These are phyloP conservation scores for Platanthera guangdongensis DNA, from an alignment of 106 monocot species.

Conservation along the genomic window DNA sequence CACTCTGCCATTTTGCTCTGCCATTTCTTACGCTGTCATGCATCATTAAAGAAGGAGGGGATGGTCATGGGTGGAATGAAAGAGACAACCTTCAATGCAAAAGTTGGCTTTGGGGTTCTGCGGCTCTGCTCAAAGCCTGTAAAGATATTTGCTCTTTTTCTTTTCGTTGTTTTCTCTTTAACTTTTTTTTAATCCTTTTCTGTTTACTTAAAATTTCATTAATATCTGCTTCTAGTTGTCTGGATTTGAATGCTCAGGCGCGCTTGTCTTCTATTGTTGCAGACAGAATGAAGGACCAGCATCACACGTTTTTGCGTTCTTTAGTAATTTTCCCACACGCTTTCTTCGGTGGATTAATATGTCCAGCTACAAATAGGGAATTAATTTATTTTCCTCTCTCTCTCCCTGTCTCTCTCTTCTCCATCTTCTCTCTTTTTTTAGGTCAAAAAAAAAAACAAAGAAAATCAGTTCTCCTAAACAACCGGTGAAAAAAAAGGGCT, in stretches of 20 bases:
- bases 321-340: not conserved
- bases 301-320: not conserved
- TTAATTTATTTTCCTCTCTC: too few species aligned
- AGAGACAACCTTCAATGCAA: constrained; percentile 12
- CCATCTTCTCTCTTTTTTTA: too few species aligned
- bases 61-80: constrained; percentile 6
- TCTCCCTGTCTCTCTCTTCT: too few species aligned
- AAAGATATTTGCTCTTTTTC: constrained; percentile 5
- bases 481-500: too few species aligned
- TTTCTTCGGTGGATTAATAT: not conserved
- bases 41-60: constrained; percentile 7
- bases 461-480: too few species aligned
- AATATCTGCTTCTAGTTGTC: not conserved
- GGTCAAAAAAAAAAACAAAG: too few species aligned
- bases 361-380: not conserved
- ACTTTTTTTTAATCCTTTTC: not conserved
- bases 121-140: constrained; percentile 5
- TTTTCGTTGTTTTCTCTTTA: not conserved
- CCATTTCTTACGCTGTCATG: not conserved
- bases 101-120: constrained; percentile 5
- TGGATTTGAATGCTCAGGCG: constrained; percentile 10
- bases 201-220: not conserved
- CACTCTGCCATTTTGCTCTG: not conserved
- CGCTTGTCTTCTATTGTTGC: constrained; percentile 4
- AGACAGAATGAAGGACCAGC: constrained; percentile 7